These are phyloP conservation scores for Fusarium zealandicum DNA, from an alignment of 2,329 filamentous ascomycete genomes.

Conservation along the genomic window DNA sequence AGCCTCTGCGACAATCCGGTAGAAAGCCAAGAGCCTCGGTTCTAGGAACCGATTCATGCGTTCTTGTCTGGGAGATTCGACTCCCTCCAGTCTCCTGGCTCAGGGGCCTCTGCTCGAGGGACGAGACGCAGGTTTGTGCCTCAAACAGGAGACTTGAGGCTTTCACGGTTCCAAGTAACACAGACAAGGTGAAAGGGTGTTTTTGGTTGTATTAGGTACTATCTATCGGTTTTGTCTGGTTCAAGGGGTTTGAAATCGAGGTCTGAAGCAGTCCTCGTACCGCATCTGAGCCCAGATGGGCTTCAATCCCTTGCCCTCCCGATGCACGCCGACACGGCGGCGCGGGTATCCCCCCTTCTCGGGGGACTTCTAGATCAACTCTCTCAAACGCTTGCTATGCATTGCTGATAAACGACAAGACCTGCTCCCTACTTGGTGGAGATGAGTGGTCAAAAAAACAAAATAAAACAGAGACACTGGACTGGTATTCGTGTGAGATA, in stretches of 20 bases:
- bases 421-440: conserved; percentile 7
- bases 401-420: conserved; percentile 17
- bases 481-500: conserved; percentile 20
- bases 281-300: not conserved
- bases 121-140: not conserved
- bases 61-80: not conserved
- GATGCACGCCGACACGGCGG: conserved; percentile 4
- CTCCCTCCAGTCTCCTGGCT: not conserved
- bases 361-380: conserved; percentile 6
- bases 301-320: conserved; percentile 5
- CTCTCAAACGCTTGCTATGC: conserved; percentile 19
- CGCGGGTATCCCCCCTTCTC: conserved; percentile 1
- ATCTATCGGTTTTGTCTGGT: conserved; percentile 1
- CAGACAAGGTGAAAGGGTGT: not conserved
- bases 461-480: conserved; percentile 3
- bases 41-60: not conserved
- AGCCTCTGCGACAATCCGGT: conserved; percentile 6
- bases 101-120: not conserved
- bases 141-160: not conserved
- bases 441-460: conserved; percentile 1
- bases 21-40: conserved; percentile 8
- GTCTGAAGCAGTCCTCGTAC: not conserved
- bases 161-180: not conserved
- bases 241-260: not conserved
- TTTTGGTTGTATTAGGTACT: conserved; percentile 27